Base-by-base conservation (phyloP, 1,284 basidiomycete species). In the Malassezia caprae region DNA sequence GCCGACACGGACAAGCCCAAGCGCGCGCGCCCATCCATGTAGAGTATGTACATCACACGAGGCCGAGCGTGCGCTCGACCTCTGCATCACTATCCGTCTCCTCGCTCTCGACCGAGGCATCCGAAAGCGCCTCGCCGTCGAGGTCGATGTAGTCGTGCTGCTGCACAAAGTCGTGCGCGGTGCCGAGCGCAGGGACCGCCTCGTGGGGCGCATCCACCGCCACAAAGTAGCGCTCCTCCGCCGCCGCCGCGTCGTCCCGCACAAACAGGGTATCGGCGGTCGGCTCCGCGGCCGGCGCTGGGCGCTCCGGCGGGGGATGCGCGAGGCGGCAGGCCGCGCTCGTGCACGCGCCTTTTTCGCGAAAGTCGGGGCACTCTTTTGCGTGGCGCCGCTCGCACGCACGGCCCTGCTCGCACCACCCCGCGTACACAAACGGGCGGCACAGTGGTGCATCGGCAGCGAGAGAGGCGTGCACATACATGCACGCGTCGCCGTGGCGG, bases 331-430 rank as follows among this genome's bases (percentile, higher is more conserved):
- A 73, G 0, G 56, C 58, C 15, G 59, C 59, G 13, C 56, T 51
- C 2, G 54, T 39, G 51, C 70, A 73, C 32, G 49, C 59, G 10
- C 72, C 70, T 19, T 55, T 58, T 24, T 64, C 63, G 12, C 64
- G 59, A 48, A 69, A 73, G 35, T 69, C 69, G 2, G 69, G 67
- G 47, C 69, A 72, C 24, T 73, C 72, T 41, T 62, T 69, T 28
- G 72, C 66, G 46, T 74, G 72, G 21, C 70, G 54, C 48, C 58
- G 17, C 11, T 45, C 35, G 43, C 72, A 74, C 8, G 31, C 50
- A 19, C 24, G 42, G 1, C 71, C 72, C 19, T 47, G 46, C 1
- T 66, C 65, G 56, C 72, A 74, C 69, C 69, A 74, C 4, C 71
- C 72, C 30, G 64, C 51, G 7, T 60, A 53, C 50, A 62, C 58